Evolutionary conservation across 352 stramenopile genomes (phyloP).

Genomic region (Peronosclerospora sorghi): DNA sequence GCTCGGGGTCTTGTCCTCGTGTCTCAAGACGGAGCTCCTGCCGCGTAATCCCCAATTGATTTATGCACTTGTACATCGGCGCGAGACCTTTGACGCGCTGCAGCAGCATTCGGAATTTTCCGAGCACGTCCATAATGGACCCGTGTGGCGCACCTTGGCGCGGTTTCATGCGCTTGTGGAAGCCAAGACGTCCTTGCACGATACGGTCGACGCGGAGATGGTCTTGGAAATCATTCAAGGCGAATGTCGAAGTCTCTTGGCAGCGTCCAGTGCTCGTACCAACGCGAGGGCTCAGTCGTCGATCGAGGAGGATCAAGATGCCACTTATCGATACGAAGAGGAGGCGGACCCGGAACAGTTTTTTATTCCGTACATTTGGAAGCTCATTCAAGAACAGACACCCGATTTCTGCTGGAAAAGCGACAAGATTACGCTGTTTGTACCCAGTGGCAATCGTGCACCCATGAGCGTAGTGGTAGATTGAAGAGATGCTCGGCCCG

Average conservation of each 20-base stretch:
- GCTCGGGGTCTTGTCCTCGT: conserved; percentile 52
- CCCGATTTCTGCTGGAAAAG: conserved; percentile 70
- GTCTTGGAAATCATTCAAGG: conserved; percentile 56
- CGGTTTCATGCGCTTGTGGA: conserved; percentile 55
- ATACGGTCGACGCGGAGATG: conserved; percentile 49
- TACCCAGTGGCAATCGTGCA: conserved; percentile 12
- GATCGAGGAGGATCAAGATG: conserved; percentile 41
- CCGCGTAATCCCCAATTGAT: conserved; percentile 78
- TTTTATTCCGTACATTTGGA: conserved; percentile 75
- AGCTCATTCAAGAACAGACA: conserved; percentile 58
- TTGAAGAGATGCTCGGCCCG: too few species aligned
- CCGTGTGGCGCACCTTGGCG: conserved; percentile 51
- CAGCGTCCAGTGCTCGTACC: conserved; percentile 23
- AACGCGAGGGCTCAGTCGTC: conserved; percentile 6
- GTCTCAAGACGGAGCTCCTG: conserved; percentile 49
- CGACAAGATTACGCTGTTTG: conserved; percentile 75
- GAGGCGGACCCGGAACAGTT: conserved; percentile 60
- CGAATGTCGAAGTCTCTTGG: conserved; percentile 59
- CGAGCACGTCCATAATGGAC: conserved; percentile 45
- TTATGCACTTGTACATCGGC: conserved; percentile 72
- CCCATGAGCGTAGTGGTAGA: conserved; percentile 10
- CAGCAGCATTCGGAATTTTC: conserved; percentile 49
- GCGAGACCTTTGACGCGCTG: conserved; percentile 43
- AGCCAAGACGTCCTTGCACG: conserved; percentile 34
- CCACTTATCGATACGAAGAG: conserved; percentile 75